Conservation (phyloP, 129 eudicot genomes). For the Saposhnikovia divaricata region DNA sequence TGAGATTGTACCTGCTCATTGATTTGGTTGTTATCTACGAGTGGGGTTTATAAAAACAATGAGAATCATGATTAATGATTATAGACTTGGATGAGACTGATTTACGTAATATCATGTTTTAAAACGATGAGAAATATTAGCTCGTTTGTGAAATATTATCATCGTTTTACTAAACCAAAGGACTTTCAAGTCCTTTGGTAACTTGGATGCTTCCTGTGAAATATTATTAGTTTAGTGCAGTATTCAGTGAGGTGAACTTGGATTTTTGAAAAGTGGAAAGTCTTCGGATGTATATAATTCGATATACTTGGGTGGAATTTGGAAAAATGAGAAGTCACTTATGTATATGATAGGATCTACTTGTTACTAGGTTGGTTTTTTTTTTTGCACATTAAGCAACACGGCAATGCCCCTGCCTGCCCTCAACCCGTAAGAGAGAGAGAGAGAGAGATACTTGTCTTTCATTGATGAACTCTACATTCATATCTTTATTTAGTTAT, state of each 20-base stretch:
- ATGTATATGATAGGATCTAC: background rate
- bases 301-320: background rate
- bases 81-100: background rate
- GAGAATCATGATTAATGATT: background rate
- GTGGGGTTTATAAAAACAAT: background rate
- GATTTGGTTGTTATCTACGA: background rate
- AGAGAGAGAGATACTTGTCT: background rate
- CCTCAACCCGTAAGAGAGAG: background rate
- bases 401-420: background rate
- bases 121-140: background rate
- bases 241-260: background rate
- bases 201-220: background rate
- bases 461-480: background rate
- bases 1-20: background rate
- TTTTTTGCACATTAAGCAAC: background rate
- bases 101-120: background rate
- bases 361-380: background rate
- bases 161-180: no score
- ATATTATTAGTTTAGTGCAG: background rate
- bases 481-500: background rate
- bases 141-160: no score
- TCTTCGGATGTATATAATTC: background rate
- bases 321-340: background rate
- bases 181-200: background rate
- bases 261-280: background rate